These are phyloP conservation scores for Alternaria viburni DNA, from an alignment of 2,329 filamentous ascomycete genomes.

Conservation along the genomic window DNA sequence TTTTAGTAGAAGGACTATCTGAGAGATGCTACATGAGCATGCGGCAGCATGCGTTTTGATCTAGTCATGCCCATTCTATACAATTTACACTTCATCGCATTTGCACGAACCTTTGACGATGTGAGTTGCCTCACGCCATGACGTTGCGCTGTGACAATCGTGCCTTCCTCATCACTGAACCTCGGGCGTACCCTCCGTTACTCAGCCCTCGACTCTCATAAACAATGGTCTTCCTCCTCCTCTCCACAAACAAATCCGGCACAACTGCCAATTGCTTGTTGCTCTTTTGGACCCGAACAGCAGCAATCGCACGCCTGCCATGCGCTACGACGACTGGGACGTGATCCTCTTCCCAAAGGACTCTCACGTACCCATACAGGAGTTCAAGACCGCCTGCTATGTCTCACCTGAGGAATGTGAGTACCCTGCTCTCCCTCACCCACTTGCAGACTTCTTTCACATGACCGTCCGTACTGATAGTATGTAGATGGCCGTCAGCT, in stretches of 20 bases:
- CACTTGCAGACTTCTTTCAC: background rate
- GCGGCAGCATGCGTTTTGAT: background rate
- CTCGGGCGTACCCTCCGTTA: background rate
- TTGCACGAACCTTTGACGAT: background rate
- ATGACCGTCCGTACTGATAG: background rate
- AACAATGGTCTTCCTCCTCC: slow-evolving; percentile 10
- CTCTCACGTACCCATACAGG: slow-evolving; percentile 74
- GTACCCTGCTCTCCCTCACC: background rate
- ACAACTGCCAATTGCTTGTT: slow-evolving; percentile 20
- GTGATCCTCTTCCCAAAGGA: slow-evolving; percentile 75
- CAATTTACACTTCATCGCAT: background rate
- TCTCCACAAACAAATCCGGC: slow-evolving; percentile 2
- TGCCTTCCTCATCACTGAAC: slow-evolving; percentile 8
- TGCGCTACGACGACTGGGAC: slow-evolving; percentile 90
- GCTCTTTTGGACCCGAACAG: slow-evolving; percentile 22
- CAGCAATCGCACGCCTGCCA: slow-evolving; percentile 51
- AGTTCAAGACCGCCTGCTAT: slow-evolving; percentile 81
- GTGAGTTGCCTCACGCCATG: background rate
- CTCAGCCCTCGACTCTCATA: background rate
- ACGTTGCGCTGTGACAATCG: slow-evolving; percentile 1
- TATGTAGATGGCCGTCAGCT: slow-evolving; percentile 33
- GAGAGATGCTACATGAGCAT: background rate
- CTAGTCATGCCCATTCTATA: background rate
- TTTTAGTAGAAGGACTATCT: background rate
- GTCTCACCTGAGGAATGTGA: slow-evolving; percentile 60